Evolutionary conservation across 306 rosid species (phyloP), one percentile per base, ranked within the genome.

Genomic region (Quercus rubra): DNA sequence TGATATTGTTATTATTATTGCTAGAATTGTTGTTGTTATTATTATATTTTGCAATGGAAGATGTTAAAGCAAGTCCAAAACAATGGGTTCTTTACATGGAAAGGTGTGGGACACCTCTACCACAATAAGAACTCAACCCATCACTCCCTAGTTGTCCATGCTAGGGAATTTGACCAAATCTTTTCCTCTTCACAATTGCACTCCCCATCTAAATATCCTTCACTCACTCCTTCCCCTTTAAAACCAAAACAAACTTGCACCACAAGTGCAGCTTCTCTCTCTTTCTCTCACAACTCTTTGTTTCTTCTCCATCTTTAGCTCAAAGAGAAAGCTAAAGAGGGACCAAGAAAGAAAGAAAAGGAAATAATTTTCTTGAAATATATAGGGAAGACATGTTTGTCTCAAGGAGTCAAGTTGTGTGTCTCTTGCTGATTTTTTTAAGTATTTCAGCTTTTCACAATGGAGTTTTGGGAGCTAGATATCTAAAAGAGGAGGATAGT

Each of bases 381-480:
- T 12, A 46, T n/a, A 27, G 75, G 28, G 79, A 77, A 75, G 79
- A 76, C 67, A 90, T 87, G 92, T 78, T 49, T 70, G 21, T 82
- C 75, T 80, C 93, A 66, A 84, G 89, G 82, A 67, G 58, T 61
- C 77, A 88, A 77, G 43, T 80, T 61, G 17, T 66, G 76, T 84
- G 76, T 27, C 56, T 90, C 58, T 23, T 90, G 3, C 27, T 91
- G 80, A 76, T 91, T 15, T 21, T 87, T 13, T 27, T 90, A 25
- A 81, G 81, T 74, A 67, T 90, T 80, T 86, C 85, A 8, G 80
- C 79, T 51, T 74, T 85, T n/a, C 56, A 77, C 13, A 63, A 51
- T 73, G 77, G 57, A 73, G 88, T 21, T 71, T 80, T 80, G 30
- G 94, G 80, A 76, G 88, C 89, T 71, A 69, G 91, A 62, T 59